These are phyloP conservation scores for Madurella mycetomatis DNA, from an alignment of 2,329 filamentous ascomycete species.

Conservation along the genomic window DNA sequence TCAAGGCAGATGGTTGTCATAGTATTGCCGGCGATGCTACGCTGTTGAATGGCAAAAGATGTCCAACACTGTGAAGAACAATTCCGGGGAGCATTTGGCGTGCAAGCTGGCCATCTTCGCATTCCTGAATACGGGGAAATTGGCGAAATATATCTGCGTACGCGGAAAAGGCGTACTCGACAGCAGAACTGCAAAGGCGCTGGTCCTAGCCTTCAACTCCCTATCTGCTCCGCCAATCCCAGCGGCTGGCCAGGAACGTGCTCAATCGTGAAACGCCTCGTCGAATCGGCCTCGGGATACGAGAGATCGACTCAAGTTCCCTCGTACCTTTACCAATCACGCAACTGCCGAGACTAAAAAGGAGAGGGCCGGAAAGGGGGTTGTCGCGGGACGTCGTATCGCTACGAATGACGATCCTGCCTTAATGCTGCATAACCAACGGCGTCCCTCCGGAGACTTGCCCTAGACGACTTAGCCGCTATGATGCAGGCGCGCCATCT, in stretches of 20 bases:
- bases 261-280: slow-evolving; percentile 4
- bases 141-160: slow-evolving; percentile 16
- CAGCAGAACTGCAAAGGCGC: slow-evolving; percentile 13
- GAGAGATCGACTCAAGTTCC: no score
- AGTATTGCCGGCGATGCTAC: slow-evolving; percentile 2
- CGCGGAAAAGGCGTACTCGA: slow-evolving; percentile 15
- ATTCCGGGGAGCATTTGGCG: slow-evolving; percentile 12
- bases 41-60: slow-evolving; percentile 9
- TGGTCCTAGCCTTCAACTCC: not conserved
- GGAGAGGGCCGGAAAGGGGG: not conserved
- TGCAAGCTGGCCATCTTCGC: slow-evolving; percentile 12
- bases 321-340: not conserved
- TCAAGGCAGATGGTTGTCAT: slow-evolving; percentile 12
- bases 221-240: not conserved
- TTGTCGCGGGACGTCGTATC: no score
- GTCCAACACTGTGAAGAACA: slow-evolving; percentile 8
- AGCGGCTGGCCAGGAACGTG: not conserved
- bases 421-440: no score
- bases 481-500: no score
- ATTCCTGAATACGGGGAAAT: slow-evolving; percentile 7
- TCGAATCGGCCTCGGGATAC: not conserved
- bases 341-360: not conserved
- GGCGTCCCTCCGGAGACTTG: no score
- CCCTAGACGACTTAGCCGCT: no score
- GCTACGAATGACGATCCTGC: no score